Conservation (phyloP, 768 basidiomycete genomes). For the Mycena leptocephala region DNA sequence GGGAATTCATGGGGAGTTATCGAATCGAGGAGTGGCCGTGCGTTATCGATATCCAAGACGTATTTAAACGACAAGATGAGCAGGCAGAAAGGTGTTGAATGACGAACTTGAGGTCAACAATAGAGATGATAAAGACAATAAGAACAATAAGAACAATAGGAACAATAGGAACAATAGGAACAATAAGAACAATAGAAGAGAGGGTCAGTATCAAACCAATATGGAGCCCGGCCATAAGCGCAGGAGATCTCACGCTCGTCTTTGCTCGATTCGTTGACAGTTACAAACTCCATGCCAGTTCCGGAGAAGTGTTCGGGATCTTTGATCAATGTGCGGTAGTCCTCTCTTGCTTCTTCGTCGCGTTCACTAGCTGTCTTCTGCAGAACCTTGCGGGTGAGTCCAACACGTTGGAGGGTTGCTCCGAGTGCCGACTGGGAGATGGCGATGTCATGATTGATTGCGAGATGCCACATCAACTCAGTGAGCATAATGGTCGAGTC, state of each 20-base stretch:
- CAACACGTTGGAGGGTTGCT: background rate
- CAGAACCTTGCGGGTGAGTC: background rate
- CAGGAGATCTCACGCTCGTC: background rate
- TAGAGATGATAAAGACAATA: too few relatives aligned
- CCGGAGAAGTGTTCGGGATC: background rate
- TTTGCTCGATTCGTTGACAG: background rate
- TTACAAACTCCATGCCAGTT: too few relatives aligned
- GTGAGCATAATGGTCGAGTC: background rate
- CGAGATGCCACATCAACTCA: background rate
- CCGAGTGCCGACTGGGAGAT: background rate
- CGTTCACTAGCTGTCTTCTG: background rate
- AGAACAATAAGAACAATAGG: too few relatives aligned
- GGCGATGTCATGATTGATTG: background rate
- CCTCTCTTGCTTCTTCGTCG: background rate
- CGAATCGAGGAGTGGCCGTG: too few relatives aligned
- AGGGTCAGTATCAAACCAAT: too few relatives aligned
- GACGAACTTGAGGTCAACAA: too few relatives aligned
- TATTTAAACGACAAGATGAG: too few relatives aligned
- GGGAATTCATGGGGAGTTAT: too few relatives aligned
- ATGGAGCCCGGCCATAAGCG: background rate
- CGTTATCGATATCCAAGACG: too few relatives aligned
- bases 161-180: too few relatives aligned
- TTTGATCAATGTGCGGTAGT: background rate
- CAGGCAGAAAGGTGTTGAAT: too few relatives aligned
- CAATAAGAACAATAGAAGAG: too few relatives aligned